Conservation (phyloP, 169 alveolate species). For the Neospora caninum region DNA sequence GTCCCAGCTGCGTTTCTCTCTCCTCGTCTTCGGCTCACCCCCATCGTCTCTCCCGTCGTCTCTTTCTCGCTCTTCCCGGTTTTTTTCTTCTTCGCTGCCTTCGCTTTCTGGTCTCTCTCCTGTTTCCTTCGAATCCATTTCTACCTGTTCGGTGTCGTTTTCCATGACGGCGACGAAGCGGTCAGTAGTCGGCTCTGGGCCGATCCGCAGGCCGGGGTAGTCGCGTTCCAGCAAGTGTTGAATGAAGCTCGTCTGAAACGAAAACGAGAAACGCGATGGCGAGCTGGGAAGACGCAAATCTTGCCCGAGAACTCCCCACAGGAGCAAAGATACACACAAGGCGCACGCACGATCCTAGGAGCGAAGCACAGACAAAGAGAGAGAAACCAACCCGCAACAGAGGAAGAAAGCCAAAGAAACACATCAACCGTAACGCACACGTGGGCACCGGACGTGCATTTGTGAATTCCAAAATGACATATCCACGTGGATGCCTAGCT, state of each 20-base stretch:
- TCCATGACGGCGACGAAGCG: conserved; percentile 81
- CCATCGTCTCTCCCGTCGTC: not conserved
- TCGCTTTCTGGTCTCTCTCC: not conserved
- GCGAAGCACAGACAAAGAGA: too few species aligned
- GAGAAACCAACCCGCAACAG: too few species aligned
- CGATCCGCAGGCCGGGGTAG: conserved; percentile 81
- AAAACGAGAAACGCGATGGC: not conserved
- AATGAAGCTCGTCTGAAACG: conserved; percentile 73
- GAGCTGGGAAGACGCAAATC: not conserved
- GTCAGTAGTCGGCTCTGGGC: conserved; percentile 89
- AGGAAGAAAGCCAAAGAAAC: too few species aligned
- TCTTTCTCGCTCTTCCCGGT: not conserved
- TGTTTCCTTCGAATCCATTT: too few species aligned
- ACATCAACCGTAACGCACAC: too few species aligned
- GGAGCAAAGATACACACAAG: too few species aligned
- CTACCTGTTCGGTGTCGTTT: conserved; percentile 72
- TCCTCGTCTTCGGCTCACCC: not conserved
- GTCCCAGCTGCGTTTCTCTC: not conserved
- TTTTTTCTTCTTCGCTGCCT: not conserved
- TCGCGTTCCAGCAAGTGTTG: conserved; percentile 77
- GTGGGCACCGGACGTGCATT: too few species aligned
- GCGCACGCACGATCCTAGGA: too few species aligned
- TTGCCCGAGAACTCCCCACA: too few species aligned
- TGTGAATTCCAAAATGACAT: too few species aligned
- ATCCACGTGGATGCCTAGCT: too few species aligned